These are phyloP conservation scores for Cercospora beticola DNA, from an alignment of 2,329 filamentous ascomycete species.

Conservation along the genomic window DNA sequence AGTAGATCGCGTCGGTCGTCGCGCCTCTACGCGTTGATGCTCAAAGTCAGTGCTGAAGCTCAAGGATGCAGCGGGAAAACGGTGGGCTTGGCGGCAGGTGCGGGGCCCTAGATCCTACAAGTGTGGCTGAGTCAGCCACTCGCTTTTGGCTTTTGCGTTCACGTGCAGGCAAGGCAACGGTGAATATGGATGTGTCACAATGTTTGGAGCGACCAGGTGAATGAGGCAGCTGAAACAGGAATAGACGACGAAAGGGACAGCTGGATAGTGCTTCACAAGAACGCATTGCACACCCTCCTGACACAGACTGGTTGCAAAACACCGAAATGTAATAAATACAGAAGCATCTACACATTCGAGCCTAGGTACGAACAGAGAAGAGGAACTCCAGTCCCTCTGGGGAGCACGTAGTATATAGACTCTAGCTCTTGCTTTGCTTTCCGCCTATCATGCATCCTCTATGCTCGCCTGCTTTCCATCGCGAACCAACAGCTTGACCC, in stretches of 20 bases:
- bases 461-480: background rate
- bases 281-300: background rate
- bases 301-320: background rate
- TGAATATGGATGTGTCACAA: background rate
- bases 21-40: slow-evolving; percentile 7
- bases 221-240: background rate
- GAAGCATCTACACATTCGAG: background rate
- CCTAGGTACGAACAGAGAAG: background rate
- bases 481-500: background rate
- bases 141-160: background rate
- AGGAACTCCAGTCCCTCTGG: background rate
- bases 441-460: background rate
- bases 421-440: background rate
- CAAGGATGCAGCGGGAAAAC: slow-evolving; percentile 1
- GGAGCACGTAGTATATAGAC: background rate
- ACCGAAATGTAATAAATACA: background rate
- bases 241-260: background rate
- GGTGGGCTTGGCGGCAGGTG: background rate
- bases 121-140: background rate
- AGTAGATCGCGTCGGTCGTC: slow-evolving; percentile 2
- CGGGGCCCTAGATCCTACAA: background rate
- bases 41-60: slow-evolving; percentile 6
- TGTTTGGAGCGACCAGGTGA: background rate
- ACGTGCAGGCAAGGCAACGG: background rate
- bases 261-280: background rate